Base-by-base conservation (phyloP, 2,329 filamentous ascomycete species). In the Trichophyton benhamiae region DNA sequence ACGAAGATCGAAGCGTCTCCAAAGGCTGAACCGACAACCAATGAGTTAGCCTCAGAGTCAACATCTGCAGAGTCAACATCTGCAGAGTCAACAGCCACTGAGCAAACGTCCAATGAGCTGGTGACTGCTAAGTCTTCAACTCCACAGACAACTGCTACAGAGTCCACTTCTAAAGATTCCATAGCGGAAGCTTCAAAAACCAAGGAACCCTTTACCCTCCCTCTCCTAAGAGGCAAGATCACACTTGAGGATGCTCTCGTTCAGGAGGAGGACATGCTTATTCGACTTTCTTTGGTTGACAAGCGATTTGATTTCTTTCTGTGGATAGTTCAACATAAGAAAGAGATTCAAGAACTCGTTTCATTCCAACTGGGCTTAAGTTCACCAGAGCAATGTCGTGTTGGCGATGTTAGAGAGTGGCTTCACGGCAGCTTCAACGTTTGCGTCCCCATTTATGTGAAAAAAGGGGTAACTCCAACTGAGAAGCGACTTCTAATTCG, bases 231-330 rank as follows among this genome's bases (percentile, higher is more conserved):
- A 20, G 60, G 61, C 20, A 65, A 66, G 30, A 67, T 70, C 25
- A 68, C 64, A 2, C 67, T 68, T 57, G 61, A 64, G 8, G 42
- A n/a, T 22, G 68, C 66, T 11, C 63, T 66, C 57, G 55, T 62
- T 25, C n/a, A 60, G 30, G 66, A 68, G 25, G 60, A 61, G 7
- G 67, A 70, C 57, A 63, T 70, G 49, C 66, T 71, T 17, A 67
- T 64, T 60, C 59, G 58, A 41, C 58, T 70, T 8, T 27, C 42
- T 0, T 69, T 69, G 59, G 41, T 46, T n/a, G 61, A 67, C 9
- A 63, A 67, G 61, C 59, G 63, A 38, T 6, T 55, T 33, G 33
- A 57, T 5, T 65, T 65, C 49, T 61, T 62, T 53, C 27, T 20
- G 20, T 20, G n/a, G 13, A 20, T 65, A 1, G 1, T 60, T 22